A percentile compares a stretch with the other conserved stretches of the same genome.
These are phyloP conservation scores for Spathaspora girioi DNA, from an alignment of 805 yeast genomes.

Conservation along the genomic window DNA sequence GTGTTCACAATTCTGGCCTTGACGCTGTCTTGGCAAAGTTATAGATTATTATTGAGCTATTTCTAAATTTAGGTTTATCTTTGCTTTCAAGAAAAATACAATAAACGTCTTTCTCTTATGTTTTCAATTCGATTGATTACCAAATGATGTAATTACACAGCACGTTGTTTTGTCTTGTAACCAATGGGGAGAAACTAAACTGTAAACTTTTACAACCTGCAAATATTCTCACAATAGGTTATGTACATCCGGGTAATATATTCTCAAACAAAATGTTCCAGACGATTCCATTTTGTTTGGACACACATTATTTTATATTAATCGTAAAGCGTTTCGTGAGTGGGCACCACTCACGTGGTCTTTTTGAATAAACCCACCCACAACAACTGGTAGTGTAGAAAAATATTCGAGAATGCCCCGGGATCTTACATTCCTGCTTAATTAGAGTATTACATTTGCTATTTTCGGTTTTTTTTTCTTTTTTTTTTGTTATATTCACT, in stretches of 20 bases:
- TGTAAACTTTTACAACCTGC: too few species aligned
- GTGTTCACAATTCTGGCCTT: constrained; percentile 32
- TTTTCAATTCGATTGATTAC: not conserved
- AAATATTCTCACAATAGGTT: too few species aligned
- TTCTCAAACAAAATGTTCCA: not conserved
- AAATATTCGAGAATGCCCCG: too few species aligned
- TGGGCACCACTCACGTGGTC: too few species aligned
- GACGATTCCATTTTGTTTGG: too few species aligned
- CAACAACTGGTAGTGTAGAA: too few species aligned
- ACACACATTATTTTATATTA: too few species aligned
- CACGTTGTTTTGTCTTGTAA: not conserved
- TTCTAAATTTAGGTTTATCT: too few species aligned
- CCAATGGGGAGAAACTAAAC: too few species aligned
- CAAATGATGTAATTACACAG: not conserved
- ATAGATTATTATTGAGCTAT: not conserved
- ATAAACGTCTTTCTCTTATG: not conserved
- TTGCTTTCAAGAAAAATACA: not conserved
- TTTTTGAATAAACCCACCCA: too few species aligned
- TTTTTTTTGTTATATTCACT: not conserved
- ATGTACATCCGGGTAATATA: not conserved
- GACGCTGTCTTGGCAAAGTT: constrained; percentile 36
- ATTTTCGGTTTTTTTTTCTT: not conserved
- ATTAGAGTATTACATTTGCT: not conserved
- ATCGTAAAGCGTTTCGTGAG: too few species aligned
- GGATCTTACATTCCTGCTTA: too few species aligned